Evolutionary conservation across 2,329 filamentous ascomycete genomes (phyloP).

Genomic region (Pseudogymnoascus pannorum): DNA sequence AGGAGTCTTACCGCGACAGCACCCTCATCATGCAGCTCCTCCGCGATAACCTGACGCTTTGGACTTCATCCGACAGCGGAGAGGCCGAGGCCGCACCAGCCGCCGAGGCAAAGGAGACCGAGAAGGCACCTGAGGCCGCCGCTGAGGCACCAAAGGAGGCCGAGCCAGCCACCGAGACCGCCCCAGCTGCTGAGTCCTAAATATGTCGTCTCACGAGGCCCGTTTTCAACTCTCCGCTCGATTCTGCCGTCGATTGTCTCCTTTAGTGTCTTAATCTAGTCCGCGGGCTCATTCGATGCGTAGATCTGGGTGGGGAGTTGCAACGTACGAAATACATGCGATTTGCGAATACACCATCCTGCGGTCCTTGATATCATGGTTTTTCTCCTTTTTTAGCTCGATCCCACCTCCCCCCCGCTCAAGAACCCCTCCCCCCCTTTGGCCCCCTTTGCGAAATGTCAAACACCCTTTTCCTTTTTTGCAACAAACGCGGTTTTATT

Average conservation of each 20-base stretch:
- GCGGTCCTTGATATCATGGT: conserved; percentile 31
- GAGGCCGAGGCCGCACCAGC: conserved; percentile 61
- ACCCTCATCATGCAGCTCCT: conserved; percentile 98
- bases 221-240: conserved; percentile 32
- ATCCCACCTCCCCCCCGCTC: conserved; percentile 10
- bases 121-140: conserved; percentile 40
- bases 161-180: conserved; percentile 18
- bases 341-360: conserved; percentile 32
- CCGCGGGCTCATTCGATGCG: conserved; percentile 14
- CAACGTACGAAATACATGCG: conserved; percentile 30
- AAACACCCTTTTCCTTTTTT: conserved; percentile 21
- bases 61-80: conserved; percentile 87
- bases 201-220: conserved; percentile 30
- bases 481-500: conserved; percentile 20
- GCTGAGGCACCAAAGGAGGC: conserved; percentile 32
- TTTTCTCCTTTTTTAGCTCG: conserved; percentile 29
- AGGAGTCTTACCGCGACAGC: conserved; percentile 99
- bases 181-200: conserved; percentile 48
- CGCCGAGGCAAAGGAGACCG: conserved; percentile 57
- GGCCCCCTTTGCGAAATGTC: conserved; percentile 13
- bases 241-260: not conserved
- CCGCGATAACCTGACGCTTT: conserved; percentile 93
- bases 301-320: conserved; percentile 28
- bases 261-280: conserved; percentile 16
- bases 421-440: conserved; percentile 1